Percentiles rank a stretch among this genome's conserved stretches.
Conservation (phyloP, 768 basidiomycete genomes). For the Thelephora ganbajun region DNA sequence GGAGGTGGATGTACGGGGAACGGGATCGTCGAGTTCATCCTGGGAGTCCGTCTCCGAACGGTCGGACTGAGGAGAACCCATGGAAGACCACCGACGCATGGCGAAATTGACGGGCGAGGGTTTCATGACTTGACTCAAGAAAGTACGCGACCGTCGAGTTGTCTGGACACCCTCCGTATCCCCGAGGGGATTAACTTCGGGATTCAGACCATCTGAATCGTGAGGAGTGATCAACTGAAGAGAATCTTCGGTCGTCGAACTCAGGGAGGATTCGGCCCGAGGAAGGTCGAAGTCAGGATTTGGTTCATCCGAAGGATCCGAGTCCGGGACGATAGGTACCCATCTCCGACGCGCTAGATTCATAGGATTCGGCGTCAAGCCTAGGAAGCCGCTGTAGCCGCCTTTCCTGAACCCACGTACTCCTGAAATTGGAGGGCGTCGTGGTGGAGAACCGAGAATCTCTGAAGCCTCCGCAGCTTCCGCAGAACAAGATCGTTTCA, state of each 20-base stretch:
- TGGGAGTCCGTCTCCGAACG: too few species aligned
- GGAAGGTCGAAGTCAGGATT: constrained; percentile 1
- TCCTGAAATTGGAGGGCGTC: constrained; percentile 8
- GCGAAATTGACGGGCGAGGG: constrained; percentile 17
- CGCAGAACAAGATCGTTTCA: neutral
- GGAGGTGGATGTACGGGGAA: too few species aligned
- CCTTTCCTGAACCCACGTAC: constrained; percentile 7
- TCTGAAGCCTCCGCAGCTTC: constrained; percentile 2
- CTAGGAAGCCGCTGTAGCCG: constrained; percentile 9
- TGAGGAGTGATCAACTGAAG: constrained; percentile 12
- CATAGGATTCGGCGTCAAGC: constrained; percentile 18
- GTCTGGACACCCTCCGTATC: constrained; percentile 6
- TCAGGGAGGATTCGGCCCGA: neutral
- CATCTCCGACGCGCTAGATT: constrained; percentile 21
- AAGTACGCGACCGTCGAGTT: constrained; percentile 2
- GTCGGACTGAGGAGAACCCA: neutral
- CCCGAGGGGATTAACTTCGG: neutral
- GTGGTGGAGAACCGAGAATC: neutral
- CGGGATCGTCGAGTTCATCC: too few species aligned
- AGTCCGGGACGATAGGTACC: constrained; percentile 9
- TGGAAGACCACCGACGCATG: constrained; percentile 14
- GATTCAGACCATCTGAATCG: constrained; percentile 4
- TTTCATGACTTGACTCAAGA: constrained; percentile 9
- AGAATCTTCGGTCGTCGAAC: constrained; percentile 7
- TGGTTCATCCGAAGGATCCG: constrained; percentile 4